Base-by-base conservation (phyloP, 129 eudicot species). In the Chrysanthemum lavandulifolium region DNA sequence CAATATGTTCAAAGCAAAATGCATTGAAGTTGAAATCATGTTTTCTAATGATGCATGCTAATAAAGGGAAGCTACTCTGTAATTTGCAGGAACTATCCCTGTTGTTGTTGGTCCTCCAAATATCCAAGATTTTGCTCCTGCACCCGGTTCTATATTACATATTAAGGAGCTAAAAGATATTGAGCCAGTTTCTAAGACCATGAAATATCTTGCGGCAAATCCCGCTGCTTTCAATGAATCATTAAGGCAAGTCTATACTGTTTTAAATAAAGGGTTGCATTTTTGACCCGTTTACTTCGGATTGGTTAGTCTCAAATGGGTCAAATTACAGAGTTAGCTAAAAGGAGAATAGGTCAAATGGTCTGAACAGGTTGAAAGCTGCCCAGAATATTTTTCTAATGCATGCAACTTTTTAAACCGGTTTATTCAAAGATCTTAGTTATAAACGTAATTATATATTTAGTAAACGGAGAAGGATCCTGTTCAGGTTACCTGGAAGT, bases 61-160 rank as follows among this genome's bases (percentile, higher is more conserved):
- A 45, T 50, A 72, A 54, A 58, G 3, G 64, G 13, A 73, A 67
- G 27, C 15, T 72, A 51, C 68, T 7, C 15, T 49, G 55, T 65
- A 73, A 61, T 47, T 54, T 72, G 67, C 80, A 93, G 98, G 98
- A 69, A 53, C 90, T 27, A 67, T 93, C 73, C 98, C 98, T 82
- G 92, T 93, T 71, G 97, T 93, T 66, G 89, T 93, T 67, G 98
- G 98, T 65, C 86, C 98, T 66, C 98, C 98, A 68, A 93, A 93
- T 79, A 93, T 93, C 79, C 95, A 84, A 79, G 98, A 93, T 47
- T 93, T 93, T 82, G 90, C 97, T 71, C 98, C 98, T 73, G 82
- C 89, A 58, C 90, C 96, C 19, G 82, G 79, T 73, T 84, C 96
- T 68, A 36, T 93, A 71, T 78, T 93, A 70, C 96, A 89, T 79